Evolutionary conservation across 139 green algal genomes (phyloP).

Genomic region (Medakamo hakoo): DNA sequence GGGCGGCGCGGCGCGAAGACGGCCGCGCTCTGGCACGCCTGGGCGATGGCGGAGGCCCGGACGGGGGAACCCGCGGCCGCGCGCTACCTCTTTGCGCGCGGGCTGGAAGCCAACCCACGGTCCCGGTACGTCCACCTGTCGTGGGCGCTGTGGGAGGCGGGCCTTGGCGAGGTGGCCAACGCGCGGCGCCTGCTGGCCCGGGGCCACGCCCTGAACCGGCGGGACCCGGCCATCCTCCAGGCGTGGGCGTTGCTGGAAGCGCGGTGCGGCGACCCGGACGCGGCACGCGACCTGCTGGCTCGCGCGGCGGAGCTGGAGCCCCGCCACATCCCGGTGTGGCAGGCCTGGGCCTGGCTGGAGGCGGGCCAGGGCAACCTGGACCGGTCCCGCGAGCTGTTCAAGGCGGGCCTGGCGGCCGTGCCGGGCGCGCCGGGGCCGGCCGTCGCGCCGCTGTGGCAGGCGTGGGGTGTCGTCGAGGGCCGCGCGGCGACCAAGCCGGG

Average conservation of each 20-base stretch:
- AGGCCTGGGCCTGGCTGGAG: slow-evolving; percentile 84
- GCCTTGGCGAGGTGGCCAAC: slow-evolving; percentile 34
- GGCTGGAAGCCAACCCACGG: slow-evolving; percentile 27
- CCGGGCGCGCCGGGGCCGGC: slow-evolving; percentile 27
- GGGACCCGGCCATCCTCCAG: slow-evolving; percentile 59
- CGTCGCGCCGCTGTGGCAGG: slow-evolving; percentile 54
- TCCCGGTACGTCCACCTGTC: slow-evolving; percentile 53
- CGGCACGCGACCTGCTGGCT: slow-evolving; percentile 49
- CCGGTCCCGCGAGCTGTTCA: slow-evolving; percentile 76
- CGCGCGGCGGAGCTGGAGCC: slow-evolving; percentile 40
- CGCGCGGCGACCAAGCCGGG: too few species aligned
- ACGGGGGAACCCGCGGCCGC: slow-evolving; percentile 32
- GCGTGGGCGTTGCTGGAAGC: slow-evolving; percentile 55
- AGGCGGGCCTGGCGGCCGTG: slow-evolving; percentile 77
- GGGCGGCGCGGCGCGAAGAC: slow-evolving; percentile 16
- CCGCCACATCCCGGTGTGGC: slow-evolving; percentile 63
- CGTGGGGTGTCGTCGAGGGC: background rate
- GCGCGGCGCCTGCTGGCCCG: slow-evolving; percentile 53
- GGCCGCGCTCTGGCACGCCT: slow-evolving; percentile 70
- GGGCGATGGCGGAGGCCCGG: slow-evolving; percentile 57
- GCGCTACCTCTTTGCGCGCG: slow-evolving; percentile 41
- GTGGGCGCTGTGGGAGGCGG: slow-evolving; percentile 58
- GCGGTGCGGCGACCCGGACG: slow-evolving; percentile 31
- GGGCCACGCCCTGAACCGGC: slow-evolving; percentile 57
- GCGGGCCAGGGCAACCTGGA: slow-evolving; percentile 40